phyloP scores from a whole-genome alignment of 2,329 filamentous ascomycete genomes.

The Colletotrichum lindemuthianum region DNA sequence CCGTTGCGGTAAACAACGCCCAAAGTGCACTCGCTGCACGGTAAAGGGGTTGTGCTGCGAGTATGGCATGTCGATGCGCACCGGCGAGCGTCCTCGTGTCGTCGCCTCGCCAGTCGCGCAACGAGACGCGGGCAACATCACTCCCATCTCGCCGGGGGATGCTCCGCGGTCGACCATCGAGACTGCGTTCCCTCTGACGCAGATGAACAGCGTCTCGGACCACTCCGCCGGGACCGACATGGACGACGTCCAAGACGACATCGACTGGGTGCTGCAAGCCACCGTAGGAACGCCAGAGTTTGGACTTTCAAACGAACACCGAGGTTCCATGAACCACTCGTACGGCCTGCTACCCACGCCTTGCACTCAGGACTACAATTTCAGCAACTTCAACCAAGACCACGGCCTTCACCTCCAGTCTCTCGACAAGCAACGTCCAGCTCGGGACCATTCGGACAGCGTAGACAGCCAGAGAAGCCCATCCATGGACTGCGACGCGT shows the following conservation, averaged over 20 bases:
- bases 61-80: slow-evolving; percentile 23
- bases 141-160: slow-evolving; percentile 2
- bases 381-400: neutral
- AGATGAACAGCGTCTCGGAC: neutral
- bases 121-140: neutral
- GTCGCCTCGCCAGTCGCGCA: neutral
- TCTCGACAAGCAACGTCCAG: neutral
- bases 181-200: slow-evolving; percentile 2
- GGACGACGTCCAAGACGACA: slow-evolving; percentile 1
- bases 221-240: neutral
- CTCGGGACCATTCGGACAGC: neutral
- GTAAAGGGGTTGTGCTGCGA: slow-evolving; percentile 11
- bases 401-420: neutral
- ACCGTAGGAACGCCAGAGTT: slow-evolving; percentile 8
- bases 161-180: neutral
- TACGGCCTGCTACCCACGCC: slow-evolving; percentile 5
- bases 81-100: slow-evolving; percentile 12
- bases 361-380: neutral
- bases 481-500: neutral
- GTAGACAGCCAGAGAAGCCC: neutral
- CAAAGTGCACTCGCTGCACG: slow-evolving; percentile 16
- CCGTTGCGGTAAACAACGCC: slow-evolving; percentile 16
- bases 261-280: slow-evolving; percentile 1
- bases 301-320: neutral
- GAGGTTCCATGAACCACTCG: neutral